Base-by-base conservation (phyloP, 2,329 filamentous ascomycete genomes). In the Diaporthe sp. region DNA sequence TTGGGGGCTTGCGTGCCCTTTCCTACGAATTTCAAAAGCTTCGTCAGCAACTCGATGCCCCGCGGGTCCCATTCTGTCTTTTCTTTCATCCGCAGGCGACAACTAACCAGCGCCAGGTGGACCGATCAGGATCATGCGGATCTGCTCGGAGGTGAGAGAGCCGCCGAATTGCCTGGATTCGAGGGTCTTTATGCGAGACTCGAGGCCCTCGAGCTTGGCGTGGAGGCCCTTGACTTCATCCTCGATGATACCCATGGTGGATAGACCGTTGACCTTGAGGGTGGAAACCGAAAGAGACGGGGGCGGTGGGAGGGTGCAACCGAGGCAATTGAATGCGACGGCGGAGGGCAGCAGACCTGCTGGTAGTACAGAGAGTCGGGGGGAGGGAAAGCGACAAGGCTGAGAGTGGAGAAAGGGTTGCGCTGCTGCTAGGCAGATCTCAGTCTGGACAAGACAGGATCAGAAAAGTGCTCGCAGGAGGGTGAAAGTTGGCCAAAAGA, bases 1-100 rank as follows among this genome's bases (percentile, higher is more conserved):
- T 94, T 96, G 78, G 97, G 97, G 75, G 97, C 97, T 86, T 99
- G 97, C 55, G 97, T 99, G 86, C 97, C 97, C 92, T 99, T 99
- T 88, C 97, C 97, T 98, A 82, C 72, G 74, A 25, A 30, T 54
- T 60, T 71, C 50, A 74, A 75, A 75, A 68, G 50, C 40, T 72
- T 73, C 78, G 79, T 80, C 79, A 77, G 70, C 55, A 30, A 66
- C 19, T 7, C 50, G 28, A 69, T 40, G n/a, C 55, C 64, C 66
- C 64, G 70, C 54, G 33, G 66, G 55, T n/a, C 8, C 45, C 19
- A 25, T 22, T 7, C 50, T 47, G n/a, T 22, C 25, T 22, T 52
- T 33, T 17, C 42, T 54, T 15, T 45, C n/a, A 22, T n/a, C 38
- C 9, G 25, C 10, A 13, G 50, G 45, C 69, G 45, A 64, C 57